Conservation (phyloP, 2,329 filamentous ascomycete species). For the Aureobasidium leucospermi region DNA sequence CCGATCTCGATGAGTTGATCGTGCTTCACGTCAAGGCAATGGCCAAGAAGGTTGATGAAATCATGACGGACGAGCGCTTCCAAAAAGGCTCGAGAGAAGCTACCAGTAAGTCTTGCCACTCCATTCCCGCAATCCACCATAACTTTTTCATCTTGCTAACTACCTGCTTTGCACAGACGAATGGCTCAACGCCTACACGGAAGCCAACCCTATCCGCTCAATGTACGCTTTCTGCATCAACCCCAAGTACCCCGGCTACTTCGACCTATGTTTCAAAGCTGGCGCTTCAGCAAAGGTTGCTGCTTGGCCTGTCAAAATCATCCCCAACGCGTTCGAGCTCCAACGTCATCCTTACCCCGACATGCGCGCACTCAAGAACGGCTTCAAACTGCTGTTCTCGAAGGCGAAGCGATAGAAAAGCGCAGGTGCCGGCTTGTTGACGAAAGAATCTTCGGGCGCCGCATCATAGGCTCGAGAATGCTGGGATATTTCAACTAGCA, state of each 20-base stretch:
- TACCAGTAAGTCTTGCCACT: constrained; percentile 59
- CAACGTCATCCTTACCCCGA: constrained; percentile 85
- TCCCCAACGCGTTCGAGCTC: constrained; percentile 89
- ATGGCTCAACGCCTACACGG: constrained; percentile 93
- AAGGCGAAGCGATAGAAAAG: constrained; percentile 3
- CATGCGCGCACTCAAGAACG: constrained; percentile 91
- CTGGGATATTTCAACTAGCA: too few species aligned
- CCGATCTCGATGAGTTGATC: constrained; percentile 93
- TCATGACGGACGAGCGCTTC: constrained; percentile 92
- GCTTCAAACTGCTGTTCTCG: constrained; percentile 84
- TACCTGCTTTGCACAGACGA: constrained; percentile 53
- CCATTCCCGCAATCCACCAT: not conserved
- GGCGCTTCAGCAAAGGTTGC: constrained; percentile 66
- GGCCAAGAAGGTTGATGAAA: constrained; percentile 94
- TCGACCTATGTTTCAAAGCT: constrained; percentile 93
- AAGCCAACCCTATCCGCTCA: constrained; percentile 88
- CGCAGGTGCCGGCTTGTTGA: not conserved
- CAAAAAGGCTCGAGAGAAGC: constrained; percentile 72
- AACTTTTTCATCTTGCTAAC: not conserved
- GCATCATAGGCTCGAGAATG: too few species aligned
- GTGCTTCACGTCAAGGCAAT: constrained; percentile 96
- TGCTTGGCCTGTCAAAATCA: constrained; percentile 79
- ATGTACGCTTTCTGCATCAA: constrained; percentile 96
- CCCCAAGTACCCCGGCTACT: constrained; percentile 85
- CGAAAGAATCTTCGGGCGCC: not conserved